phyloP scores from a whole-genome alignment of 2,329 filamentous ascomycete genomes.

The Aureobasidium sp. region DNA sequence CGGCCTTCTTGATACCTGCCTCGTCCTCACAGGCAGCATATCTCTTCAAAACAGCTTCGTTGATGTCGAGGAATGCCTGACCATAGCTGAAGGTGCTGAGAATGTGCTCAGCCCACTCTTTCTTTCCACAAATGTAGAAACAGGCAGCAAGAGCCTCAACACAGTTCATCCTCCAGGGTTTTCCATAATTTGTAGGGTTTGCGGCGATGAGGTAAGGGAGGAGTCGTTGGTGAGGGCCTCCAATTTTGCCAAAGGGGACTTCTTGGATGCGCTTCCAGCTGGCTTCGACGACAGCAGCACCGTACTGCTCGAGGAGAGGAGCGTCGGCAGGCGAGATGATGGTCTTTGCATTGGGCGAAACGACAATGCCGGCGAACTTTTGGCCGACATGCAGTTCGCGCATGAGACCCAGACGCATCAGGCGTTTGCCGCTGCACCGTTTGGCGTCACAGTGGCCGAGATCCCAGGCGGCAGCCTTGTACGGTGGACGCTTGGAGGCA shows the following conservation, averaged over 20 bases:
- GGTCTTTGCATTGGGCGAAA: constrained; percentile 88
- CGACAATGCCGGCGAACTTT: constrained; percentile 83
- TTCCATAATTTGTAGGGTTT: constrained; percentile 95
- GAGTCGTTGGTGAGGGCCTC: constrained; percentile 83
- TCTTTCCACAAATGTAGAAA: constrained; percentile 85
- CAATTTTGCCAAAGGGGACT: constrained; percentile 83
- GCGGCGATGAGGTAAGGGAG: constrained; percentile 93
- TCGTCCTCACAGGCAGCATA: constrained; percentile 81
- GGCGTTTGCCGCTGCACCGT: constrained; percentile 86
- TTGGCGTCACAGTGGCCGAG: constrained; percentile 96
- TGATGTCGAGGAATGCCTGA: constrained; percentile 81
- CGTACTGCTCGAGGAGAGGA: constrained; percentile 74
- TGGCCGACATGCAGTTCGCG: constrained; percentile 86
- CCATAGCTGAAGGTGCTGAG: constrained; percentile 84
- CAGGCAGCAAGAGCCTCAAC: constrained; percentile 89
- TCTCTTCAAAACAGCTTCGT: constrained; percentile 67
- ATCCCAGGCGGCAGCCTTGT: constrained; percentile 97
- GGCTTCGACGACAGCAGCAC: constrained; percentile 92
- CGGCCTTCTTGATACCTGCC: constrained; percentile 71
- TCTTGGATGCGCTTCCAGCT: constrained; percentile 91
- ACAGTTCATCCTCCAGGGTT: constrained; percentile 90
- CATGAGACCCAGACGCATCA: constrained; percentile 91
- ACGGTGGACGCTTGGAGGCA: constrained; percentile 43
- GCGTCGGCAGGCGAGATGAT: constrained; percentile 76
- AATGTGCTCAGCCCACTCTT: constrained; percentile 82